Conservation (phyloP, 169 alveolate species). For the Cytauxzoon felis region DNA sequence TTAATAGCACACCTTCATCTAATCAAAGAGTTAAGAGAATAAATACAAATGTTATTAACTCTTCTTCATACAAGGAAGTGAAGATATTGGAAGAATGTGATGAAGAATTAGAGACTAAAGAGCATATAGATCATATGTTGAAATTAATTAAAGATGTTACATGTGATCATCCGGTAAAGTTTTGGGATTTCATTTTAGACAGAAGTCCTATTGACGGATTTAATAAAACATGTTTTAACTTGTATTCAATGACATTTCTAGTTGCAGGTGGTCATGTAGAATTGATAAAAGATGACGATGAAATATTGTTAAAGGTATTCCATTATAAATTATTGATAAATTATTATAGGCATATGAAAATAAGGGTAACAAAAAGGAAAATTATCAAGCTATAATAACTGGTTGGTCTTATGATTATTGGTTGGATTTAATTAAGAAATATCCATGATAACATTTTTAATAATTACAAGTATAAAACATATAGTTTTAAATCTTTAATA, state of each 20-base stretch:
- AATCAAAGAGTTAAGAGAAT: constrained; percentile 23
- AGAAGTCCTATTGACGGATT: constrained; percentile 65
- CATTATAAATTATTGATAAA: background rate
- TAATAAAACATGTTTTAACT: constrained; percentile 67
- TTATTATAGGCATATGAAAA: constrained; percentile 18
- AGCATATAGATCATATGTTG: constrained; percentile 18
- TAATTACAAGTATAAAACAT: background rate
- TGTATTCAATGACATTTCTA: constrained; percentile 65
- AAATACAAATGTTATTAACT: background rate
- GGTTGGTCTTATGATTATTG: constrained; percentile 57
- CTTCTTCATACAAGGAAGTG: constrained; percentile 29
- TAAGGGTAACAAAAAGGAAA: background rate
- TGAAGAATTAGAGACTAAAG: constrained; percentile 35
- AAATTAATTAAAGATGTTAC: background rate
- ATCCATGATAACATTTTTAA: background rate
- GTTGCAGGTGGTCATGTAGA: constrained; percentile 63
- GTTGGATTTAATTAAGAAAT: constrained; percentile 8
- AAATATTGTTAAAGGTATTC: constrained; percentile 22
- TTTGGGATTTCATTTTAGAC: constrained; percentile 70
- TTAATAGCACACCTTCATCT: background rate
- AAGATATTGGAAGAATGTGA: constrained; percentile 31
- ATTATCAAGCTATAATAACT: constrained; percentile 50
- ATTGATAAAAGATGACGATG: constrained; percentile 32
- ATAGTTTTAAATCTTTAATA: background rate
- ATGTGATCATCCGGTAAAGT: constrained; percentile 18